phyloP scores from a whole-genome alignment of 768 basidiomycete genomes.

The Trametes punicea region DNA sequence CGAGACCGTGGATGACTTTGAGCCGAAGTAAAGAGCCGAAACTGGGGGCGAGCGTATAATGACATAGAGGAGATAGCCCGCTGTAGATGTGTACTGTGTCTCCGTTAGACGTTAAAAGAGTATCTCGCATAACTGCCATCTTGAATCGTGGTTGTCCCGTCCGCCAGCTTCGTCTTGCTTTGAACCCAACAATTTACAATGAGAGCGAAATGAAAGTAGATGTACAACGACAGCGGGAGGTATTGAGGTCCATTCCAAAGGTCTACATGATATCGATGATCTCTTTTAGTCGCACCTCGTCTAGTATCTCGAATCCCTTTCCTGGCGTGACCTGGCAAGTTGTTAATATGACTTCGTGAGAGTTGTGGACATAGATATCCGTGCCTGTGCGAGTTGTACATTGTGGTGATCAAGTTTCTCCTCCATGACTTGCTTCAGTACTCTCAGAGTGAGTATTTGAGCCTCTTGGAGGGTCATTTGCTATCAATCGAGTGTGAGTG shows the following conservation, averaged over 20 bases:
- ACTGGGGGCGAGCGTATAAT: background rate
- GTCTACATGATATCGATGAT: conserved; percentile 58
- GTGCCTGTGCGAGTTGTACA: conserved; percentile 91
- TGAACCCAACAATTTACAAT: conserved; percentile 16
- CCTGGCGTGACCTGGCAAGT: conserved; percentile 65
- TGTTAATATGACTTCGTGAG: background rate
- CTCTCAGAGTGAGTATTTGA: conserved; percentile 78
- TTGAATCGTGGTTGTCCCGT: background rate
- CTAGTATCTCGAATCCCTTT: conserved; percentile 87
- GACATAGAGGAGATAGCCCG: background rate
- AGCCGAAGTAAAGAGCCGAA: conserved; percentile 39
- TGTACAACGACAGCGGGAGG: conserved; percentile 18
- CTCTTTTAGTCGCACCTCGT: conserved; percentile 75
- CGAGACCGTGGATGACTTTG: conserved; percentile 70
- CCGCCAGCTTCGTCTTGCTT: background rate
- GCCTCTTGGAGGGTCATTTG: conserved; percentile 90
- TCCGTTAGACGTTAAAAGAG: background rate
- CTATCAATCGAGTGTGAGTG: conserved; percentile 40
- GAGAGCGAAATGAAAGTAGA: conserved; percentile 12
- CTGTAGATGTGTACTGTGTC: background rate
- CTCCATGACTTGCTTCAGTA: conserved; percentile 99
- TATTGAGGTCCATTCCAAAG: conserved; percentile 9
- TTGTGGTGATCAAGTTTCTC: conserved; percentile 99
- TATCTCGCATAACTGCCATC: background rate
- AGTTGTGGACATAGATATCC: conserved; percentile 21